These are phyloP conservation scores for Zoysia pacifica DNA, from an alignment of 176 grass and related monocot species.

Conservation along the genomic window DNA sequence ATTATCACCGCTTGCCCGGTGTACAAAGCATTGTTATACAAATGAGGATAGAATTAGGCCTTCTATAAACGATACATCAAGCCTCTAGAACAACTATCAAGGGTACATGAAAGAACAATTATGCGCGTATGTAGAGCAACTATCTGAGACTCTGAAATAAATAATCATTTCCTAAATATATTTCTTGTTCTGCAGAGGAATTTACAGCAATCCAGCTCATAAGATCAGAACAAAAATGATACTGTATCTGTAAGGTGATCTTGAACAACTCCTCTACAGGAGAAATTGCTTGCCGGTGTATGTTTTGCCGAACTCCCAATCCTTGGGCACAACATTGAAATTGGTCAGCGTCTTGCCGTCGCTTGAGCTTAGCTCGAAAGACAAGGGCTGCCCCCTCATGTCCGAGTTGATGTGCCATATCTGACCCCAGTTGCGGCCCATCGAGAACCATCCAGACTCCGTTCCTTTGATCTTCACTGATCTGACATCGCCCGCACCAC, in stretches of 20 bases:
- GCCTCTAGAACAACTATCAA: slow-evolving; percentile 29
- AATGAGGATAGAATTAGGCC: not conserved
- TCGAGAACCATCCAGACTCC: slow-evolving; percentile 77
- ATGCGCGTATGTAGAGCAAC: slow-evolving; percentile 6
- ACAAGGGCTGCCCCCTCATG: slow-evolving; percentile 73
- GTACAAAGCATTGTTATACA: not conserved
- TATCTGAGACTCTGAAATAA: slow-evolving; percentile 35
- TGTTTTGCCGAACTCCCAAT: slow-evolving; percentile 79
- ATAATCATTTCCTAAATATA: slow-evolving; percentile 36
- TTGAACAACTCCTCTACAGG: slow-evolving; percentile 56
- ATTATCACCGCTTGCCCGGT: not conserved
- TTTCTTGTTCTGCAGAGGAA: slow-evolving; percentile 36
- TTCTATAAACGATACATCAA: slow-evolving; percentile 36
- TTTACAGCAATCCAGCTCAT: slow-evolving; percentile 49
- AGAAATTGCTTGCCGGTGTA: slow-evolving; percentile 89
- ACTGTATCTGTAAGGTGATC: slow-evolving; percentile 27
- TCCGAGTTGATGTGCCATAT: slow-evolving; percentile 92
- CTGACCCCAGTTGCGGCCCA: slow-evolving; percentile 96
- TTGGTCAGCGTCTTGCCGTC: slow-evolving; percentile 70
- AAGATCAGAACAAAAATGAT: slow-evolving; percentile 48
- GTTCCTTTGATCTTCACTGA: slow-evolving; percentile 89
- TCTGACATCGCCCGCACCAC: slow-evolving; percentile 75
- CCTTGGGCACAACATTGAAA: slow-evolving; percentile 78
- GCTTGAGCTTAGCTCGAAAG: slow-evolving; percentile 82
- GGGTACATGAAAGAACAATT: slow-evolving; percentile 15